phyloP scores from a whole-genome alignment of 176 grass and related monocot genomes.

The Lolium perenne region DNA sequence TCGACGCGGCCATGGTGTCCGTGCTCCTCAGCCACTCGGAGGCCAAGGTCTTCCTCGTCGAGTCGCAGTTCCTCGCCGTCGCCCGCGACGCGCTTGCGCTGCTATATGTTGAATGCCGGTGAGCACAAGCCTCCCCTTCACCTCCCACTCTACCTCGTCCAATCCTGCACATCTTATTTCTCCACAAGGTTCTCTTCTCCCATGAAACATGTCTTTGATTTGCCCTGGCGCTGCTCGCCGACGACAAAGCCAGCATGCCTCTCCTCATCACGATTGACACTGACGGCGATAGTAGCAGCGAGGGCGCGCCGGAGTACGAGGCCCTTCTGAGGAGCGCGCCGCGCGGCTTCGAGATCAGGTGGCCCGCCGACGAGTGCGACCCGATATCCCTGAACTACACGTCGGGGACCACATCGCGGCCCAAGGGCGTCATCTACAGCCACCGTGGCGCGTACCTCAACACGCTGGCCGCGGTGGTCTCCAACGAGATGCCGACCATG shows the following conservation, averaged over 20 bases:
- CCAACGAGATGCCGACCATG: slow-evolving; percentile 47
- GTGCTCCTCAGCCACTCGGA: slow-evolving; percentile 50
- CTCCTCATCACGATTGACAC: slow-evolving; percentile 43
- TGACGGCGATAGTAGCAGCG: background rate
- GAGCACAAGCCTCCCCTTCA: no score
- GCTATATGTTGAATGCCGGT: slow-evolving; percentile 6
- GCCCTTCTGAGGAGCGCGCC: slow-evolving; percentile 36
- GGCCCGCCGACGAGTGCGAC: slow-evolving; percentile 64
- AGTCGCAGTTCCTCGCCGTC: slow-evolving; percentile 44
- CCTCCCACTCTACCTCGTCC: no score
- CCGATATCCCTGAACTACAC: slow-evolving; percentile 73
- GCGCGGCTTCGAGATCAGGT: slow-evolving; percentile 45
- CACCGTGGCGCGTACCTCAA: slow-evolving; percentile 75
- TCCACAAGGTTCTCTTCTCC: no score
- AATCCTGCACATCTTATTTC: no score
- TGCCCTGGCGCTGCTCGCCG: slow-evolving; percentile 10
- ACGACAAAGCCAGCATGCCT: background rate
- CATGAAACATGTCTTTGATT: no score
- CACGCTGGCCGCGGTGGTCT: slow-evolving; percentile 46
- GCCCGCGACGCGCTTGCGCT: slow-evolving; percentile 32
- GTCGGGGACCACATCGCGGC: slow-evolving; percentile 69
- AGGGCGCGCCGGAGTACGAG: slow-evolving; percentile 31
- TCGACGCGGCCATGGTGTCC: slow-evolving; percentile 56
- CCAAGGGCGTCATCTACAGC: slow-evolving; percentile 71
- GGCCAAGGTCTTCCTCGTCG: slow-evolving; percentile 61